Conservation (phyloP, 306 rosid genomes). For the Heteromeles arbutifolia region DNA sequence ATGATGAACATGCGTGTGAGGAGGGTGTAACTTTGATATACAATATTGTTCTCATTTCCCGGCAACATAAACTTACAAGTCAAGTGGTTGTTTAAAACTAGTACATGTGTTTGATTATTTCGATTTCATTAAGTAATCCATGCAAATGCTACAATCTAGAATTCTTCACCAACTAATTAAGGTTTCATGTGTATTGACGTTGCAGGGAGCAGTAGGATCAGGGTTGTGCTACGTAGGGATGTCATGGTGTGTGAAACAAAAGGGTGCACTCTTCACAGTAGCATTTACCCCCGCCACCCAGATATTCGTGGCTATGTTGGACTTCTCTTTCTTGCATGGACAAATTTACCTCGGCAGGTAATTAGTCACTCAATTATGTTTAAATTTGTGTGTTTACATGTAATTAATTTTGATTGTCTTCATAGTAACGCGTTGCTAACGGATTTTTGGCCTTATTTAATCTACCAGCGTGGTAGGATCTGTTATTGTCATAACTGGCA, state of each 20-base stretch:
- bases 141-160: not conserved
- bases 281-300: slow-evolving; percentile 72
- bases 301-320: slow-evolving; percentile 61
- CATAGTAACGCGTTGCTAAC: slow-evolving; percentile 12
- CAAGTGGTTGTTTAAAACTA: not conserved
- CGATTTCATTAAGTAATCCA: not conserved
- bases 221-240: slow-evolving; percentile 88
- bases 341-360: slow-evolving; percentile 74
- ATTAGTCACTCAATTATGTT: slow-evolving; percentile 8
- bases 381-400: not conserved
- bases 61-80: too few relatives aligned
- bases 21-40: too few relatives aligned
- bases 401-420: not conserved
- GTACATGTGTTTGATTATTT: not conserved
- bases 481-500: slow-evolving; percentile 56
- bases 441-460: not conserved
- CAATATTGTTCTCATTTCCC: too few relatives aligned
- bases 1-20: too few relatives aligned
- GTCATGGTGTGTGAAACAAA: slow-evolving; percentile 87
- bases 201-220: slow-evolving; percentile 80
- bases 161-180: not conserved
- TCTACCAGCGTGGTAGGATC: slow-evolving; percentile 69
- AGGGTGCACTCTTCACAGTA: slow-evolving; percentile 78
- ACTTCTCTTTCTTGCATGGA: slow-evolving; percentile 55
- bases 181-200: not conserved